Evolutionary conservation across 1,284 basidiomycete species (phyloP).

Genomic region (Sutorius eximius): DNA sequence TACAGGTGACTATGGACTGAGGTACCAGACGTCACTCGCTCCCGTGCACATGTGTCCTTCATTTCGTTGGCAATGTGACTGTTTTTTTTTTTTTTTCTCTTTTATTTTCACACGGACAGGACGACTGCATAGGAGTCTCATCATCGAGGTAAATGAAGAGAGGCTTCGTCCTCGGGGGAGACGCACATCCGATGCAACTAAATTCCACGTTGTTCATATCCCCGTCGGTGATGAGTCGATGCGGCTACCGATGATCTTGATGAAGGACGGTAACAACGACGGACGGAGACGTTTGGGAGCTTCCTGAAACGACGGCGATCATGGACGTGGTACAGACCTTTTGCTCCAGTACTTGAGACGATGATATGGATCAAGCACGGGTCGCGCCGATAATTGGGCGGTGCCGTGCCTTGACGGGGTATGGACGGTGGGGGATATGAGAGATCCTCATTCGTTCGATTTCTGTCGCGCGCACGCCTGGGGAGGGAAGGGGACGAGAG

Average conservation of each 20-base stretch:
- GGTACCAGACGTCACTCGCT: slow-evolving; percentile 25
- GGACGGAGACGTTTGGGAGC: slow-evolving; percentile 10
- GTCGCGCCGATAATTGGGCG: background rate
- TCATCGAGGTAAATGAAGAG: slow-evolving; percentile 6
- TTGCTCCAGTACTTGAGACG: background rate
- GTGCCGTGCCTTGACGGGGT: slow-evolving; percentile 14
- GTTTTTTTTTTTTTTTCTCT: background rate
- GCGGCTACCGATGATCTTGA: slow-evolving; percentile 10
- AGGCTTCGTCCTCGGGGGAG: slow-evolving; percentile 18
- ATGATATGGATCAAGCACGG: background rate
- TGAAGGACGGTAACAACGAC: slow-evolving; percentile 11
- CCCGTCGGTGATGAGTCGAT: slow-evolving; percentile 11
- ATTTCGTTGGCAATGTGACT: slow-evolving; percentile 15
- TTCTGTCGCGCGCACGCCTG: slow-evolving; percentile 12
- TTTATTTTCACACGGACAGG: background rate
- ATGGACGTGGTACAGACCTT: background rate
- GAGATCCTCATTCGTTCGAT: slow-evolving; percentile 27
- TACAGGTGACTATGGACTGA: background rate
- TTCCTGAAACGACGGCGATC: slow-evolving; percentile 17
- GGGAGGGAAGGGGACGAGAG: slow-evolving; percentile 8
- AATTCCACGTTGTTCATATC: slow-evolving; percentile 8
- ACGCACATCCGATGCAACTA: slow-evolving; percentile 9
- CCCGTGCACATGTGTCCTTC: slow-evolving; percentile 27
- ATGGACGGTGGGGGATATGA: slow-evolving; percentile 3
- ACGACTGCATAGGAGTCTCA: background rate